Conservation (phyloP, 352 stramenopile genomes). For the Peronospora tabacina region DNA sequence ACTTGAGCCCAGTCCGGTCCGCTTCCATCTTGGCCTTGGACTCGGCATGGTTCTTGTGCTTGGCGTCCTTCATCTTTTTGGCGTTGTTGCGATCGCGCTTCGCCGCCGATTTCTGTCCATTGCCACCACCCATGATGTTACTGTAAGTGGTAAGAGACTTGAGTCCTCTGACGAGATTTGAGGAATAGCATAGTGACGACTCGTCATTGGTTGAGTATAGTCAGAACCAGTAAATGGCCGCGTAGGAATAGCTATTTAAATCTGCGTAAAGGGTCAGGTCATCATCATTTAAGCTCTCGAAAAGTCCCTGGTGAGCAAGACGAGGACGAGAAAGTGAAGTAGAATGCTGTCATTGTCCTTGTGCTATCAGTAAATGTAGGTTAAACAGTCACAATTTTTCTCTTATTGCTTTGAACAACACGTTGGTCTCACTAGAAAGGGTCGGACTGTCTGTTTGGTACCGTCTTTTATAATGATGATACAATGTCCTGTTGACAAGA, state of each 20-base stretch:
- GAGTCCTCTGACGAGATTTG: slow-evolving; percentile 15
- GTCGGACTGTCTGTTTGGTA: no score
- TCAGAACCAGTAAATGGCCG: slow-evolving; percentile 3
- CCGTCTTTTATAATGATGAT: no score
- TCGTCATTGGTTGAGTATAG: slow-evolving; percentile 1
- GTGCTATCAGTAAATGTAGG: no score
- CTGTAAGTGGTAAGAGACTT: slow-evolving; percentile 3
- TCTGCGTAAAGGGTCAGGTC: slow-evolving; percentile 1
- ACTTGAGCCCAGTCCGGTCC: slow-evolving; percentile 71
- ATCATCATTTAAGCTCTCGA: no score
- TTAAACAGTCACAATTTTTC: no score
- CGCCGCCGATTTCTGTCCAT: slow-evolving; percentile 72
- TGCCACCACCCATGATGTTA: slow-evolving; percentile 61
- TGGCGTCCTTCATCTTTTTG: slow-evolving; percentile 83
- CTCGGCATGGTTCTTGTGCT: slow-evolving; percentile 67
- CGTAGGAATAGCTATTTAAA: slow-evolving; percentile 21
- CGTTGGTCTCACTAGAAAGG: no score
- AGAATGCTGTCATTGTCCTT: not conserved
- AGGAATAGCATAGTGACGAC: slow-evolving; percentile 9
- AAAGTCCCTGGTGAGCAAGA: no score
- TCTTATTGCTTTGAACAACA: no score
- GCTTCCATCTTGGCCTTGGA: slow-evolving; percentile 79
- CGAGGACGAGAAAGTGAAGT: not conserved
- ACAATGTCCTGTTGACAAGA: no score
- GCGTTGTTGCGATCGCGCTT: slow-evolving; percentile 78